Evolutionary conservation across 768 basidiomycete species (phyloP), one percentile per base, ranked within the genome.

Genomic region (Hygrocybe coccinea): DNA sequence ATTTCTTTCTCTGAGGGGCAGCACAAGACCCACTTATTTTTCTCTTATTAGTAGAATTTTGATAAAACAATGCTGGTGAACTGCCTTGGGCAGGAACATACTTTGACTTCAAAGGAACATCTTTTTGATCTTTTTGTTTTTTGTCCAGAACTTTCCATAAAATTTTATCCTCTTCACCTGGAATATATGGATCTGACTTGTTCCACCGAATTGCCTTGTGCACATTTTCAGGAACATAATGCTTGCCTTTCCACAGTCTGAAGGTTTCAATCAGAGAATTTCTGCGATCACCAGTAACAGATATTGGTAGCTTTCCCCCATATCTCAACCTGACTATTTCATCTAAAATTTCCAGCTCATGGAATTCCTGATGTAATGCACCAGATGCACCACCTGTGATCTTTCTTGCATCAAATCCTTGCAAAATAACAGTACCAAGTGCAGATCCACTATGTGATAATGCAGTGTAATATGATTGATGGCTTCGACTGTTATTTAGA

Each of bases 351-450:
- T 57, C 57, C 11, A 61, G 61, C 52, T 65, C 64, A 41, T 56
- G 10, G 35, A 60, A 63, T 41, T 65, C 65, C 53, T 64, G 60
- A 35, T 58, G 11, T 1, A 66, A 55, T 29, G 24, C 38, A 14
- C 61, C 62, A 36, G 55, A 41, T 3, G 56, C 29, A 29, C 61
- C 29, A 22, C 56, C 54, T 25, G 41, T 62, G 11, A 68, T 67
- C 43, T 58, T 62, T 5, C 21, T 24, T 4, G 21, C 15, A 51
- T 61, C 52, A 58, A 68, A 68, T 5, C 57, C 62, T 54, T 68
- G 62, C 3, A 71, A 11, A 37, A 71, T 69, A 0, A 66, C 12
- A 4, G 67, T 70, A 8, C 61, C 64, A 41, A 41, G 38, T 41
- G 38, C 19, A 14, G 38, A 50, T 15, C 56, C 56, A 15, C 19